phyloP scores from a whole-genome alignment of 1,284 basidiomycete genomes.

The Pseudozyma sp. region DNA sequence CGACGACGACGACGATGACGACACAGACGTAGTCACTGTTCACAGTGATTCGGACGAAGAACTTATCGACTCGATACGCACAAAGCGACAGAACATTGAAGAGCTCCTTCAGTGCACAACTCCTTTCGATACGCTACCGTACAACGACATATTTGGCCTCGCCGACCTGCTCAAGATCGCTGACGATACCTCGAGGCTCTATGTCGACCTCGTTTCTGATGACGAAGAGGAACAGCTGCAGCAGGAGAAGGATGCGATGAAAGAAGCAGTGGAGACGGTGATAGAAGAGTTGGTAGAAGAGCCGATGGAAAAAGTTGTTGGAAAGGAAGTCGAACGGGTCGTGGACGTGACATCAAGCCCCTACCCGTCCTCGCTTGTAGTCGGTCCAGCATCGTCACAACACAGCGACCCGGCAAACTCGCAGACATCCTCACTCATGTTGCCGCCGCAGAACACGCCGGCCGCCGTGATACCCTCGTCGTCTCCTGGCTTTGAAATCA shows the following conservation, averaged over 20 bases:
- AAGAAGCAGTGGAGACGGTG: background rate
- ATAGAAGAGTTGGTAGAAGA: background rate
- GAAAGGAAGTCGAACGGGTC: background rate
- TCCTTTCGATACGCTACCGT: conserved; percentile 44
- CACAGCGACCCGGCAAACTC: background rate
- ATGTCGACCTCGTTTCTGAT: conserved; percentile 42
- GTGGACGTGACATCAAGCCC: conserved; percentile 3
- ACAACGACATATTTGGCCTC: conserved; percentile 45
- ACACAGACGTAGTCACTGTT: conserved; percentile 30
- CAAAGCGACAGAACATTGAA: conserved; percentile 45
- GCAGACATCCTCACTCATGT: conserved; percentile 3
- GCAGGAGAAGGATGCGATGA: background rate
- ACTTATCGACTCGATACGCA: conserved; percentile 26
- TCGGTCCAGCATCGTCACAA: conserved; percentile 14
- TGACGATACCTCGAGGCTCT: conserved; percentile 25
- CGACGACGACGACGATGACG: conserved; percentile 32
- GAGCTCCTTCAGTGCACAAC: conserved; percentile 35
- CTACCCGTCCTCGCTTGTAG: conserved; percentile 15
- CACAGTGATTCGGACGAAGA: conserved; percentile 47
- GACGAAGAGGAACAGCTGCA: conserved; percentile 17
- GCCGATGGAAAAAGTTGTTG: conserved; percentile 8
- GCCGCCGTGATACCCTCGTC: background rate
- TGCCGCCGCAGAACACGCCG: background rate
- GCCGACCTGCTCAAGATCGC: conserved; percentile 33
- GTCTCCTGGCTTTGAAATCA: background rate